phyloP scores from a whole-genome alignment of 306 rosid genomes.

The Quercus berberidifolia region DNA sequence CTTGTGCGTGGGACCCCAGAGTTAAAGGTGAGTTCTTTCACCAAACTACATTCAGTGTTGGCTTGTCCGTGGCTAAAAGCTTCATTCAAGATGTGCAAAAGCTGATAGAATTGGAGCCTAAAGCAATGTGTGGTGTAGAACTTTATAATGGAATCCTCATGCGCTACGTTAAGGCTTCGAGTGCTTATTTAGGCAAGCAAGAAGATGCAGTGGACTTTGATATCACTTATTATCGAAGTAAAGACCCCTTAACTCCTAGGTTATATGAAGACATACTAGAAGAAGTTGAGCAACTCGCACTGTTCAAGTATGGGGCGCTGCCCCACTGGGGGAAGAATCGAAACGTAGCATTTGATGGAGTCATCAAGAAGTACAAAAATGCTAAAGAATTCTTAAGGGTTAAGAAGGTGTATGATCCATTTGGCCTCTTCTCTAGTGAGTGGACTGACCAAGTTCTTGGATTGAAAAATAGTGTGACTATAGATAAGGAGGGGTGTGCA shows the following conservation, averaged over 20 bases:
- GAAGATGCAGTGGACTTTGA: constrained; percentile 66
- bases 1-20: constrained; percentile 73
- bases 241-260: constrained; percentile 61
- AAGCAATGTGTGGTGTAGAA: constrained; percentile 61
- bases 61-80: constrained; percentile 29
- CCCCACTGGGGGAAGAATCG: constrained; percentile 64
- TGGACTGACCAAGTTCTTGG: constrained; percentile 78
- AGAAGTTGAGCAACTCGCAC: constrained; percentile 78
- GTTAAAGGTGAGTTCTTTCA: constrained; percentile 64
- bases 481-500: constrained; percentile 64
- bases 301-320: constrained; percentile 65
- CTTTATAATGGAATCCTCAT: constrained; percentile 70
- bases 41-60: constrained; percentile 60
- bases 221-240: constrained; percentile 57
- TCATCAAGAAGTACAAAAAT: constrained; percentile 40
- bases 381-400: constrained; percentile 37
- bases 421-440: constrained; percentile 60
- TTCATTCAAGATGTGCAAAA: constrained; percentile 65
- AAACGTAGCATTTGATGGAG: constrained; percentile 57
- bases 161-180: constrained; percentile 67
- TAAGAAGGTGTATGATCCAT: constrained; percentile 45
- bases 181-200: constrained; percentile 69
- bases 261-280: constrained; percentile 68
- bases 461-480: constrained; percentile 28
- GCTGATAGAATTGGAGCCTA: constrained; percentile 46